These are phyloP conservation scores for Capsella bursapastoris DNA, from an alignment of 345 rosid species.

Conservation along the genomic window DNA sequence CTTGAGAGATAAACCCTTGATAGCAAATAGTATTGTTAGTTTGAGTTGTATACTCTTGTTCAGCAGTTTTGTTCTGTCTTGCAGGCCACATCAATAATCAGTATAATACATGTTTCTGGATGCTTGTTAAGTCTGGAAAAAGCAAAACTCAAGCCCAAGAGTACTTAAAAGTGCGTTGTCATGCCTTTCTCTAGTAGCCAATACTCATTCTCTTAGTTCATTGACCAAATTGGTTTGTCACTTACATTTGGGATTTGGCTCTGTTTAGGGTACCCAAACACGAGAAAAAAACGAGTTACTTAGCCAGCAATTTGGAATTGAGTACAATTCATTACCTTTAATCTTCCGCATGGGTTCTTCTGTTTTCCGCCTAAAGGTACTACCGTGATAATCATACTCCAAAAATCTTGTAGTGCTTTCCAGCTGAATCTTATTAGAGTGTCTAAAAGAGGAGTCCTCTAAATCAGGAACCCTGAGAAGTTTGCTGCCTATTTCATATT, in stretches of 20 bases:
- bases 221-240: not conserved
- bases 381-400: not conserved
- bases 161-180: slow-evolving; percentile 59
- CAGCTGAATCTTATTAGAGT: not conserved
- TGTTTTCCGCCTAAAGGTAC: slow-evolving; percentile 50
- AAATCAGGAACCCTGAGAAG: not conserved
- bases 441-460: not conserved
- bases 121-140: slow-evolving; percentile 80
- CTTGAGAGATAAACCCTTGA: not conserved
- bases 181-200: not conserved
- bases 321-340: slow-evolving; percentile 57
- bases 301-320: slow-evolving; percentile 58
- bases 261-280: slow-evolving; percentile 71
- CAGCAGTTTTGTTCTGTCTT: not conserved
- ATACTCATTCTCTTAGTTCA: not conserved
- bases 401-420: not conserved
- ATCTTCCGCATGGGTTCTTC: slow-evolving; percentile 86
- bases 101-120: slow-evolving; percentile 94
- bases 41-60: not conserved
- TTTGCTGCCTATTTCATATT: no score
- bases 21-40: not conserved
- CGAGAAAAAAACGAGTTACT: slow-evolving; percentile 70
- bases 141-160: slow-evolving; percentile 74
- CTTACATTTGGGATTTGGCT: not conserved
- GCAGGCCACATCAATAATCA: slow-evolving; percentile 94